phyloP scores from a whole-genome alignment of 2,329 filamentous ascomycete species.

The Hirsutella minnesotensis region DNA sequence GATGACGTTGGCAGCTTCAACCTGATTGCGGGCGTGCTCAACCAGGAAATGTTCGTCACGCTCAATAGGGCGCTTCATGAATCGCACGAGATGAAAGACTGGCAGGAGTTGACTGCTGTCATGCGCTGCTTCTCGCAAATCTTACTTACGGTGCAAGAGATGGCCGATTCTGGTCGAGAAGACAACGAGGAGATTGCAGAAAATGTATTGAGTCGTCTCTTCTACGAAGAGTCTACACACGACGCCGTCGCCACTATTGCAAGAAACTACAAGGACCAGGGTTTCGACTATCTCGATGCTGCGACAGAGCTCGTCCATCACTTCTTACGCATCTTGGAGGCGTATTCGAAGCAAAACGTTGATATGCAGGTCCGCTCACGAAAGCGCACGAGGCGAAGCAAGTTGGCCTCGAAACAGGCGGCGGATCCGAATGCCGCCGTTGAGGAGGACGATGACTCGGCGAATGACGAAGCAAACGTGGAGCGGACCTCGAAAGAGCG shows the following conservation, averaged over 20 bases:
- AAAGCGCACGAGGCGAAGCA: constrained; percentile 60
- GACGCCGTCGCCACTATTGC: constrained; percentile 74
- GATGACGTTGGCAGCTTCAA: constrained; percentile 66
- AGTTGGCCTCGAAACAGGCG: constrained; percentile 42
- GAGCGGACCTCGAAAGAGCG: constrained; percentile 66
- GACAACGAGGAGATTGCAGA: constrained; percentile 98
- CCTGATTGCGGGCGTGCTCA: constrained; percentile 77
- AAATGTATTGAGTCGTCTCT: constrained; percentile 93
- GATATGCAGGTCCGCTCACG: constrained; percentile 87
- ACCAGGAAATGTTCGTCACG: constrained; percentile 89
- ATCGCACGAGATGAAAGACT: constrained; percentile 70
- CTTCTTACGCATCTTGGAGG: constrained; percentile 82
- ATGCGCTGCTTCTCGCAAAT: constrained; percentile 96
- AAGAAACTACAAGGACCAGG: constrained; percentile 82
- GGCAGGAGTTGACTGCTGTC: constrained; percentile 74
- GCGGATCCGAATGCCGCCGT: constrained; percentile 24
- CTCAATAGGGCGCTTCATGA: constrained; percentile 74
- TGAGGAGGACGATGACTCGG: constrained; percentile 55
- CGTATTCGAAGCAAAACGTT: constrained; percentile 87
- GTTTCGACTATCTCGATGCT: constrained; percentile 85
- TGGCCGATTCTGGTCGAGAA: constrained; percentile 71
- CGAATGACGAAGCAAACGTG: constrained; percentile 58
- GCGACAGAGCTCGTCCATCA: constrained; percentile 85
- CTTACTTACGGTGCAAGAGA: constrained; percentile 81
- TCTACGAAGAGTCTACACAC: constrained; percentile 93